These are phyloP conservation scores for Neonectria hederae DNA, from an alignment of 2,329 filamentous ascomycete species.

Conservation along the genomic window DNA sequence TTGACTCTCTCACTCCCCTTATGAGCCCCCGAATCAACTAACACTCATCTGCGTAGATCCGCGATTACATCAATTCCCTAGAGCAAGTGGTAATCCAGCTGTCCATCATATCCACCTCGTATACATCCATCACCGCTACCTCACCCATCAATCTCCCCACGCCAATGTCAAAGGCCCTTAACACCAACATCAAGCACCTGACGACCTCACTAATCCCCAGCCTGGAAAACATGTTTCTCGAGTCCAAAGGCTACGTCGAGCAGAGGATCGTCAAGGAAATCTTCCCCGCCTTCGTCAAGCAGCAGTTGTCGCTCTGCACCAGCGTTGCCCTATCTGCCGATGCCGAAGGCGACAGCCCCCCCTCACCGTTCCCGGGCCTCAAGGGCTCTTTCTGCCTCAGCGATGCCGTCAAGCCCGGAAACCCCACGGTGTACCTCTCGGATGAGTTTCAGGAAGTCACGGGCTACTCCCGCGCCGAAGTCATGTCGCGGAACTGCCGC, in stretches of 20 bases:
- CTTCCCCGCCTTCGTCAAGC: conserved; percentile 63
- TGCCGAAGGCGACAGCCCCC: conserved; percentile 40
- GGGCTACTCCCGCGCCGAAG: conserved; percentile 57
- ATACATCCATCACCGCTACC: conserved; percentile 54
- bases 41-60: conserved; percentile 42
- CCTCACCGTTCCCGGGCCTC: conserved; percentile 60
- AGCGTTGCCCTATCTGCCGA: conserved; percentile 54
- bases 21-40: conserved; percentile 1
- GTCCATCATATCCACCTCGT: conserved; percentile 53
- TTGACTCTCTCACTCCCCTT: not conserved
- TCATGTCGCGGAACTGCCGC: conserved; percentile 59
- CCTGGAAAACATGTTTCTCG: conserved; percentile 55
- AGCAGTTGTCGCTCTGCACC: conserved; percentile 59
- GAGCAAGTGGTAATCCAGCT: conserved; percentile 54
- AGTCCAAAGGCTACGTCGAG: conserved; percentile 56
- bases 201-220: conserved; percentile 56
- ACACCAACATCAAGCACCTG: conserved; percentile 57
- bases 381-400: conserved; percentile 68
- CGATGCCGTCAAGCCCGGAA: conserved; percentile 59
- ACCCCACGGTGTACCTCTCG: conserved; percentile 59
- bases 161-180: conserved; percentile 52
- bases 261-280: conserved; percentile 55
- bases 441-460: conserved; percentile 63
- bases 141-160: conserved; percentile 54
- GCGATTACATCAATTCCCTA: conserved; percentile 56